Percentiles rank a stretch among this genome's conserved stretches.
phyloP scores from a whole-genome alignment of 768 basidiomycete species.

The Phaffia australis region DNA sequence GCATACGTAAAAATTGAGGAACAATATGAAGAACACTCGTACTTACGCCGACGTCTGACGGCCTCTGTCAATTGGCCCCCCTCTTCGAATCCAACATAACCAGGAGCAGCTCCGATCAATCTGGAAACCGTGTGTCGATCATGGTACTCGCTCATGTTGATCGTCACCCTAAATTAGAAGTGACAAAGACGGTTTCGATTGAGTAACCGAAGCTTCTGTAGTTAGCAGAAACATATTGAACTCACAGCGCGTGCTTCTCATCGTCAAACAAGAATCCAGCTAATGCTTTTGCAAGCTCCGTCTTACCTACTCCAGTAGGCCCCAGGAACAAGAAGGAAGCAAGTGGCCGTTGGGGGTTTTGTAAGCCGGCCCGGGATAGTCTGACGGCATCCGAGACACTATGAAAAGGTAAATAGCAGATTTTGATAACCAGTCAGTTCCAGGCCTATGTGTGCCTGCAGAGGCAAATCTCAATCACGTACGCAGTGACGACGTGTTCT shows the following conservation, averaged over 20 bases:
- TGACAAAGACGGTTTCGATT: background rate
- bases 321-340: conserved; percentile 87
- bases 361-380: conserved; percentile 80
- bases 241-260: conserved; percentile 70
- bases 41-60: conserved; percentile 60
- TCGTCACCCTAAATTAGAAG: conserved; percentile 53
- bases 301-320: conserved; percentile 67
- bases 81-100: conserved; percentile 59
- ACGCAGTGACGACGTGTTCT: conserved; percentile 67
- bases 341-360: conserved; percentile 77
- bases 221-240: conserved; percentile 17
- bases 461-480: background rate
- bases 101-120: conserved; percentile 83
- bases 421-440: background rate
- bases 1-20: background rate
- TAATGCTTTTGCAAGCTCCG: conserved; percentile 77
- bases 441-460: background rate
- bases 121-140: conserved; percentile 85
- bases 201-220: background rate
- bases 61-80: conserved; percentile 81
- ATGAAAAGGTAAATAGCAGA: background rate
- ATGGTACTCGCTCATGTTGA: conserved; percentile 91
- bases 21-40: background rate
- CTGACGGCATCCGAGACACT: conserved; percentile 75
- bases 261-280: conserved; percentile 84